A percentile compares a stretch with the other conserved stretches of the same genome.
phyloP scores from a whole-genome alignment of 257 asterid species.

The Handroanthus guayacan region DNA sequence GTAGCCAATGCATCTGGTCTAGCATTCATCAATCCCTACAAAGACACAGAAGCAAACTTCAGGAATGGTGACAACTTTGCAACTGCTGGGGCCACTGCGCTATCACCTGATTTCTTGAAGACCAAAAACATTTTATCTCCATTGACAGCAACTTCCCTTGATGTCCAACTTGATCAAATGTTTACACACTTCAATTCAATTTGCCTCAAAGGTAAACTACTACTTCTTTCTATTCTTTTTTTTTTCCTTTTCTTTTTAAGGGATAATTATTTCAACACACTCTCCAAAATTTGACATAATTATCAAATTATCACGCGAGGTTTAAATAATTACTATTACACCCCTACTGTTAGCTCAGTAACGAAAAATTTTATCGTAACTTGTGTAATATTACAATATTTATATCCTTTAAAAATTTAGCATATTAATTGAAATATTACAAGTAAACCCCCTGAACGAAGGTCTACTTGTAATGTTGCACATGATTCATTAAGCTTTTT shows the following conservation, averaged over 20 bases:
- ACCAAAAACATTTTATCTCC: conserved; percentile 19
- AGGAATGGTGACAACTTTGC: conserved; percentile 39
- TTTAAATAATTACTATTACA: no score
- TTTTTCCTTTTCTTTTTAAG: not conserved
- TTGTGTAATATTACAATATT: no score
- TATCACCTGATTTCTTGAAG: not conserved
- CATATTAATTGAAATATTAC: no score
- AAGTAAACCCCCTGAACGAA: no score
- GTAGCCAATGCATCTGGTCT: conserved; percentile 36
- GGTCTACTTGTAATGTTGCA: no score
- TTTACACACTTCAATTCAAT: conserved; percentile 32
- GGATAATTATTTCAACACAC: no score
- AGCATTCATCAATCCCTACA: conserved; percentile 25
- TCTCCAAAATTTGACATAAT: no score
- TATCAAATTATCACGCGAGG: no score
- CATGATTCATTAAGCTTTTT: no score
- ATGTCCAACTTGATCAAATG: conserved; percentile 40
- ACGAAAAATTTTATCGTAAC: no score
- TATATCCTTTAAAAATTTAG: no score
- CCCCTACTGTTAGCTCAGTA: no score
- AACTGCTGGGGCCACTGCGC: conserved; percentile 9
- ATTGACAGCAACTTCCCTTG: conserved; percentile 34
- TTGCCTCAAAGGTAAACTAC: conserved; percentile 10
- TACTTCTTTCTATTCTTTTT: not conserved
- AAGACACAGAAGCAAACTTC: not conserved